Conservation (phyloP, 805 yeast genomes). For the Torulaspora indica region DNA sequence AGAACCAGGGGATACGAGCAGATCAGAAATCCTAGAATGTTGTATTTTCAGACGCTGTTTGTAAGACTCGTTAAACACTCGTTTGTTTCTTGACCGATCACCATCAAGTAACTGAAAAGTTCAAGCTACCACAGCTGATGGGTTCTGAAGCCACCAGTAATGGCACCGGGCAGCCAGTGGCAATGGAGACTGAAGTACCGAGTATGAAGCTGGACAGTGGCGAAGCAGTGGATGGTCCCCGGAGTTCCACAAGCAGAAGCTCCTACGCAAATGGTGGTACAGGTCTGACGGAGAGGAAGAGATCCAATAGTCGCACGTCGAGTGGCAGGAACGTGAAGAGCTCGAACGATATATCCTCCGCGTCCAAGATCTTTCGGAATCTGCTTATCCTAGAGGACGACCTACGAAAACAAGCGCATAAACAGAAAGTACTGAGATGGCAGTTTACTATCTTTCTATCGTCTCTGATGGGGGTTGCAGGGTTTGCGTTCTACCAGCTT, state of each 20-base stretch:
- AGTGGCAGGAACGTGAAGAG: slow-evolving; percentile 29
- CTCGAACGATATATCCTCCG: slow-evolving; percentile 40
- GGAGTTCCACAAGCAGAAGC: slow-evolving; percentile 5
- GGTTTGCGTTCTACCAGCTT: slow-evolving; percentile 40
- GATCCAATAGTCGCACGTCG: slow-evolving; percentile 31
- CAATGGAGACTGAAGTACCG: slow-evolving; percentile 13
- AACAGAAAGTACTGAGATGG: slow-evolving; percentile 58
- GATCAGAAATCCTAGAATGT: not conserved
- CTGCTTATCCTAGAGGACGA: slow-evolving; percentile 81
- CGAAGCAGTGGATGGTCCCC: slow-evolving; percentile 1
- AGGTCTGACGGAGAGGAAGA: slow-evolving; percentile 13
- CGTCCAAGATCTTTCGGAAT: slow-evolving; percentile 76
- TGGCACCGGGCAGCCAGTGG: slow-evolving; percentile 1
- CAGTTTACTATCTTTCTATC: slow-evolving; percentile 41
- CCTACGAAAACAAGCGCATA: slow-evolving; percentile 72
- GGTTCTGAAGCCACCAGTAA: slow-evolving; percentile 1
- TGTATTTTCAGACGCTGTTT: not conserved
- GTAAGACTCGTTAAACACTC: slow-evolving; percentile 1
- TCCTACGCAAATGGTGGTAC: slow-evolving; percentile 6
- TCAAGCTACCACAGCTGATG: not conserved
- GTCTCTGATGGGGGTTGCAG: slow-evolving; percentile 40
- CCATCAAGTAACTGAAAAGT: slow-evolving; percentile 1
- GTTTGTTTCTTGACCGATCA: slow-evolving; percentile 6
- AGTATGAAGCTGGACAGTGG: slow-evolving; percentile 14
- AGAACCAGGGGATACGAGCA: no score